Evolutionary conservation across 441 rosid genomes (phyloP).

Genomic region (Flueggea neowawraea): DNA sequence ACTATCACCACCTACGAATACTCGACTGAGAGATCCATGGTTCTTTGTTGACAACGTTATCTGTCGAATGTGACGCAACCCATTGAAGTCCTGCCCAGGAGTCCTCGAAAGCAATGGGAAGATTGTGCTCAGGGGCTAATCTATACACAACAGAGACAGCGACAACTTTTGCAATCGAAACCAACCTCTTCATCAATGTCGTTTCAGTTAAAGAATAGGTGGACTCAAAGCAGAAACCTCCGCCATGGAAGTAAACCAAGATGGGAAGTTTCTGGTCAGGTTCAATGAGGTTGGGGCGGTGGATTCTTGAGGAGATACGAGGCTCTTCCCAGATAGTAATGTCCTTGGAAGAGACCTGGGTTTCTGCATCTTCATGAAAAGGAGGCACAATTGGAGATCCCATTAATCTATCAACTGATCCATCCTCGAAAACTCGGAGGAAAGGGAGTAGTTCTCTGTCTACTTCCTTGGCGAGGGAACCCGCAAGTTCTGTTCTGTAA

Average conservation of each 20-base stretch:
- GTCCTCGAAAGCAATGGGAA: constrained; percentile 31
- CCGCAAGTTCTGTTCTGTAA: neutral
- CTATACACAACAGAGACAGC: constrained; percentile 40
- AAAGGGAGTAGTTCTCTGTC: constrained; percentile 21
- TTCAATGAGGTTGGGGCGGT: constrained; percentile 25
- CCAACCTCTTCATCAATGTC: constrained; percentile 29
- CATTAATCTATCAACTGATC: constrained; percentile 23
- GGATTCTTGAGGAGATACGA: constrained; percentile 28
- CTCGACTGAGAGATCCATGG: constrained; percentile 3
- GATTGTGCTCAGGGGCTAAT: constrained; percentile 43
- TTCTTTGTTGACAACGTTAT: neutral
- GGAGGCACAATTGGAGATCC: constrained; percentile 31
- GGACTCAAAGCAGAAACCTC: constrained; percentile 42
- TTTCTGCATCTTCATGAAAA: constrained; percentile 23
- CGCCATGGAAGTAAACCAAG: constrained; percentile 43
- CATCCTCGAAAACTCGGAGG: constrained; percentile 31
- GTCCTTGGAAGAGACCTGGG: constrained; percentile 39
- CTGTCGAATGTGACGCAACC: constrained; percentile 25
- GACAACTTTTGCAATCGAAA: constrained; percentile 22
- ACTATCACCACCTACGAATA: constrained; percentile 17
- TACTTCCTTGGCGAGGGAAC: constrained; percentile 18
- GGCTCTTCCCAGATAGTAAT: constrained; percentile 29
- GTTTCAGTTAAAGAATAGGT: constrained; percentile 30
- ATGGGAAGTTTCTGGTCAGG: constrained; percentile 24
- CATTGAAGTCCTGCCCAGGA: constrained; percentile 40